A percentile compares a stretch with the other conserved stretches of the same genome.
Evolutionary conservation across 2,329 filamentous ascomycete genomes (phyloP).

Genomic region (Cadophora gregata): DNA sequence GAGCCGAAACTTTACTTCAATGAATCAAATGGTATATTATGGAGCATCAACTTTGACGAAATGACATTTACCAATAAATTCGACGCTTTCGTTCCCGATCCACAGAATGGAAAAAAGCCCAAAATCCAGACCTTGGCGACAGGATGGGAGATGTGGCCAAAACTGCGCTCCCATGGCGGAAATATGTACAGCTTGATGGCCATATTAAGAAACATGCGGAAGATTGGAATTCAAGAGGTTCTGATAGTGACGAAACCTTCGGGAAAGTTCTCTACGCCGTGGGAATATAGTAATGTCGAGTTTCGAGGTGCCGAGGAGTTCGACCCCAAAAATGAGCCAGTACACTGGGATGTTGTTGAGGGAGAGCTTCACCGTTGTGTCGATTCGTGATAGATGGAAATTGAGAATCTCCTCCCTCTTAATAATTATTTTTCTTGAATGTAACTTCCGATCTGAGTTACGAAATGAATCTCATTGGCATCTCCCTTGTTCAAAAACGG

Average conservation of each 20-base stretch:
- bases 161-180: background rate
- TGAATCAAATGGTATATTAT: background rate
- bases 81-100: background rate
- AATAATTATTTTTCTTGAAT: too few species aligned
- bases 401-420: too few species aligned
- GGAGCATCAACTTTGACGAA: background rate
- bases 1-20: constrained; percentile 1
- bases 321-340: background rate
- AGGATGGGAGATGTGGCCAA: background rate
- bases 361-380: background rate
- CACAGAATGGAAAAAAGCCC: background rate
- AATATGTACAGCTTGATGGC: background rate
- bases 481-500: too few species aligned
- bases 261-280: background rate
- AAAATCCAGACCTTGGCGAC: background rate
- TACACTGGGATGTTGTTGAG: background rate
- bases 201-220: background rate
- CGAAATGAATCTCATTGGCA: too few species aligned
- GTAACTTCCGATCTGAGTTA: too few species aligned
- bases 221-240: background rate
- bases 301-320: background rate
- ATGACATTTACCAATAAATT: background rate
- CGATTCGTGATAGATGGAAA: too few species aligned
- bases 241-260: background rate
- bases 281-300: background rate